These are phyloP conservation scores for Apiotrichum montevideense DNA, from an alignment of 1,284 basidiomycete species.

Conservation along the genomic window DNA sequence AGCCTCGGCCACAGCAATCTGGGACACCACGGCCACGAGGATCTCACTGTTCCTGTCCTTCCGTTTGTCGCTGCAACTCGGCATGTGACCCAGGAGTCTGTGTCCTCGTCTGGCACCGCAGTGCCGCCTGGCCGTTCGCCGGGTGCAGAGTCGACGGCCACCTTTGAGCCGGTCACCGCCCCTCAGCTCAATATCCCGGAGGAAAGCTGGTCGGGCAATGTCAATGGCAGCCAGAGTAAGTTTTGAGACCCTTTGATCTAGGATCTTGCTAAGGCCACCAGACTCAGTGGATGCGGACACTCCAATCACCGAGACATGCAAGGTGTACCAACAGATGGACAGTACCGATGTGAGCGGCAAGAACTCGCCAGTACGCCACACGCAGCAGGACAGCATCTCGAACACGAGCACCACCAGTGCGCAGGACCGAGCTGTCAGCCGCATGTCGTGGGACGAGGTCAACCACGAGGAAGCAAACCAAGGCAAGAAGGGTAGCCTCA, in stretches of 20 bases:
- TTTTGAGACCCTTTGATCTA: not conserved
- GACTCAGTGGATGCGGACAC: not conserved
- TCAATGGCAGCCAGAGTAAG: not conserved
- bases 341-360: not conserved
- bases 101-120: conserved; percentile 27
- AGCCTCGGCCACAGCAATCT: not conserved
- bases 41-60: conserved; percentile 5
- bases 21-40: not conserved
- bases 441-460: conserved; percentile 42
- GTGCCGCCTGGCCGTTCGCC: conserved; percentile 16
- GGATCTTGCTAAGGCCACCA: not conserved
- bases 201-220: not conserved
- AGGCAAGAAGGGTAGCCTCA: conserved; percentile 34
- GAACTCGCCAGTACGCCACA: not conserved
- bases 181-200: not conserved
- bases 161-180: conserved; percentile 9
- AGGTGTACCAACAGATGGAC: not conserved
- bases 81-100: conserved; percentile 25
- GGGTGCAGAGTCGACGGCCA: conserved; percentile 16
- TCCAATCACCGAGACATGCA: not conserved
- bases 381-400: conserved; percentile 1
- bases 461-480: conserved; percentile 16
- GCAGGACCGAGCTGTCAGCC: conserved; percentile 12
- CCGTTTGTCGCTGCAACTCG: conserved; percentile 23
- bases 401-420: not conserved